phyloP scores from a whole-genome alignment of 768 basidiomycete species.

The Tremella mesenterica region DNA sequence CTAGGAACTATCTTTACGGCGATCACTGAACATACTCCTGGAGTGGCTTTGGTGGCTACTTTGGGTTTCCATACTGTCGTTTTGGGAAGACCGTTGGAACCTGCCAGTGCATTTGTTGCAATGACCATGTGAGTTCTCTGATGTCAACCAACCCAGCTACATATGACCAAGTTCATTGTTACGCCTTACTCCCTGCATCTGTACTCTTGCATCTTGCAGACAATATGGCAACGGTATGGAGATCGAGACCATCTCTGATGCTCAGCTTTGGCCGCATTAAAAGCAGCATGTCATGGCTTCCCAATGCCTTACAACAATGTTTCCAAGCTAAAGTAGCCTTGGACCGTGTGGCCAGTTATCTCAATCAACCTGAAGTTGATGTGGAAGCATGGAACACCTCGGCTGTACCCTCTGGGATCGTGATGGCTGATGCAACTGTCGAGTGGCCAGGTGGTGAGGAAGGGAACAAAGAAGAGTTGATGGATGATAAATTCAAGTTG shows the following conservation, averaged over 20 bases:
- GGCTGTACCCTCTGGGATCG: slow-evolving; percentile 1
- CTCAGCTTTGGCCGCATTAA: slow-evolving; percentile 27
- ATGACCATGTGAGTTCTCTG: slow-evolving; percentile 25
- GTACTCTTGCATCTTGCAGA: too few species aligned
- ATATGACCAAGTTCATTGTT: too few species aligned
- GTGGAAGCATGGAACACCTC: slow-evolving; percentile 2
- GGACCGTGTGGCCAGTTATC: slow-evolving; percentile 23
- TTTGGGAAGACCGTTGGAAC: slow-evolving; percentile 20
- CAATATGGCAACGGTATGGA: too few species aligned
- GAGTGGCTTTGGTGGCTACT: slow-evolving; percentile 25
- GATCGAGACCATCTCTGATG: too few species aligned
- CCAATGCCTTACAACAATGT: slow-evolving; percentile 16
- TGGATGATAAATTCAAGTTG: slow-evolving; percentile 22
- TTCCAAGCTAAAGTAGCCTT: slow-evolving; percentile 28
- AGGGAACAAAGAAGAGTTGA: background rate
- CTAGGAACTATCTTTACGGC: slow-evolving; percentile 37
- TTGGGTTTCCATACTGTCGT: slow-evolving; percentile 37
- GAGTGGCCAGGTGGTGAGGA: slow-evolving; percentile 24
- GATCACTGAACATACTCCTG: slow-evolving; percentile 29
- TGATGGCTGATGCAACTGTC: slow-evolving; percentile 20
- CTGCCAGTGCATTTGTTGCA: slow-evolving; percentile 38
- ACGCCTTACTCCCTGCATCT: too few species aligned
- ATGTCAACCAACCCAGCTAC: too few species aligned
- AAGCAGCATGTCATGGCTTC: slow-evolving; percentile 15
- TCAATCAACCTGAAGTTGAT: slow-evolving; percentile 31